phyloP scores from a whole-genome alignment of 2,329 filamentous ascomycete genomes.

The Acrocalymma vagum region DNA sequence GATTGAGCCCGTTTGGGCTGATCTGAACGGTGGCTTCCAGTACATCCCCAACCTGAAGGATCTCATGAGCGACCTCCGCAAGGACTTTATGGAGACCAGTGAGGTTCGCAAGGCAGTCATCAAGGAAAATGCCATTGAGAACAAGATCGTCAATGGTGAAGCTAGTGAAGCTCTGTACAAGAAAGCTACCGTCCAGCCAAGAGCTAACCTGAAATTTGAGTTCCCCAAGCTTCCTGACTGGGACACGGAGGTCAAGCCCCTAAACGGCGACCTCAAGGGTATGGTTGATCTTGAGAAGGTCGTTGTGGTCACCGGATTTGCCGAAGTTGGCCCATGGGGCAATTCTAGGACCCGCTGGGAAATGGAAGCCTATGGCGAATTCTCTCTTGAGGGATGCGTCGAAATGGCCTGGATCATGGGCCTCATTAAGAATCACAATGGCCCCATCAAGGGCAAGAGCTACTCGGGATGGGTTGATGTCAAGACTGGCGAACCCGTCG shows the following conservation, averaged over 20 bases:
- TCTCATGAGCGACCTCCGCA: slow-evolving; percentile 90
- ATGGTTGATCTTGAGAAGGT: slow-evolving; percentile 99
- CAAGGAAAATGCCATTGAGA: slow-evolving; percentile 95
- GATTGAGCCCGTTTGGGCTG: slow-evolving; percentile 92
- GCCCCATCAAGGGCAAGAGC: slow-evolving; percentile 91
- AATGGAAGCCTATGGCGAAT: slow-evolving; percentile 97
- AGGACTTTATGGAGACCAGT: slow-evolving; percentile 93
- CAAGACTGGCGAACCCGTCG: slow-evolving; percentile 93
- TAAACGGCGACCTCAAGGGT: slow-evolving; percentile 88
- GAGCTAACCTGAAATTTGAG: slow-evolving; percentile 97
- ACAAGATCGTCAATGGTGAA: slow-evolving; percentile 96
- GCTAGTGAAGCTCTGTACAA: slow-evolving; percentile 92
- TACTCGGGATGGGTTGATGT: slow-evolving; percentile 97
- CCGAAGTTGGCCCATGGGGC: slow-evolving; percentile 97
- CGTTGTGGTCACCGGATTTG: slow-evolving; percentile 95
- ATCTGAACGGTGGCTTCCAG: slow-evolving; percentile 96
- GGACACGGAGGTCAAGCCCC: slow-evolving; percentile 87
- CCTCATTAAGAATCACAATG: slow-evolving; percentile 98
- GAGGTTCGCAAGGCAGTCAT: slow-evolving; percentile 92
- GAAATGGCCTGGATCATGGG: slow-evolving; percentile 99
- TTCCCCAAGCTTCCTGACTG: slow-evolving; percentile 92
- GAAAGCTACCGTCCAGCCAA: slow-evolving; percentile 90
- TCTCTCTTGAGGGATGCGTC: slow-evolving; percentile 96
- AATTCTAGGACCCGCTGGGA: slow-evolving; percentile 98
- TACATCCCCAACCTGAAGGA: slow-evolving; percentile 97